Evolutionary conservation across 2,329 filamentous ascomycete species (phyloP), one percentile per base, ranked within the genome.

Genomic region (Plenodomus lindquistii): DNA sequence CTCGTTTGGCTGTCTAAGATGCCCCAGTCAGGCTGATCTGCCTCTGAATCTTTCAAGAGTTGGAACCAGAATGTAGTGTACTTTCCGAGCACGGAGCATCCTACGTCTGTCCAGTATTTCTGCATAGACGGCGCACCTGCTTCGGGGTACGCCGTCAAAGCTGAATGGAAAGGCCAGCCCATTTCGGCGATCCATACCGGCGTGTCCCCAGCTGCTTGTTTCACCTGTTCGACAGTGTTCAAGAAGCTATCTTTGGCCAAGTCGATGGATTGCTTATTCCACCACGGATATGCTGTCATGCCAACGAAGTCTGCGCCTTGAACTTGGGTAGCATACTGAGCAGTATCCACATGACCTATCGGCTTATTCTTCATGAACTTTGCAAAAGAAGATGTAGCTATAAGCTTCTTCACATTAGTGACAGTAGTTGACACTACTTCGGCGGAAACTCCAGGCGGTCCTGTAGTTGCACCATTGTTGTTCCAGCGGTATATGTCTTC

Each of bases 361-460:
- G 83, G 78, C 21, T 77, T 80, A 16, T 41, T 36, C 21, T 55
- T 39, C 52, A 63, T 59, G 20, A 57, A 59, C 3, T 73, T 71
- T 27, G 79, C 75, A 19, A 86, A 76, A 27, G 75, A 66, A 7
- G 88, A 89, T 47, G 81, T 80, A 18, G 80, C 66, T 63, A 94
- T 81, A 3, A 80, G 36, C 3, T 55, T 42, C 15, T 53, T 59
- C 5, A 70, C 62, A 18, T 52, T 45, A 1, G 52, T 46, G 35
- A 71, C 58, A 72, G 89, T 91, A 41, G 74, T 65, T 52, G 82
- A 79, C 36, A 95, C 75, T 27, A 83, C 81, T 0, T 81, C 72
- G 60, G 82, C 81, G 44, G 85, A 79, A 44, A 87, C 87, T 10
- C 79, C 85, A n/a, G 35, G 13, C 15, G 16, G 16, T 31, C 9